Conservation (phyloP, 352 stramenopile species). For the Phytophthora tentaculata region DNA sequence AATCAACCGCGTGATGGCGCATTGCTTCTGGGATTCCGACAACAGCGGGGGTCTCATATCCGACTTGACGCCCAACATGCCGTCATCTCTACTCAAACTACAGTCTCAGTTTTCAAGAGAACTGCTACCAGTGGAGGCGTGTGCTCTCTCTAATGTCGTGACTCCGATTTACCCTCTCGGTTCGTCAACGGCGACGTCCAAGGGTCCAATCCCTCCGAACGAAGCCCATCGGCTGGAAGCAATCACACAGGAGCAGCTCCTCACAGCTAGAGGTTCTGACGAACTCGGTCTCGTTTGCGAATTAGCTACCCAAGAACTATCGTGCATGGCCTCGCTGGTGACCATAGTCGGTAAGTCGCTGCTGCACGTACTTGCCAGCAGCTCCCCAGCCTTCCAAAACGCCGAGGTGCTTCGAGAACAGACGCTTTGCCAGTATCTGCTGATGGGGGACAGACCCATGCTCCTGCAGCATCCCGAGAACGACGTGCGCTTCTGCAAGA, state of each 20-base stretch:
- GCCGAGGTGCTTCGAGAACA: slow-evolving; percentile 40
- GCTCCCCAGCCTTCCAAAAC: slow-evolving; percentile 31
- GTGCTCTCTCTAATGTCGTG: slow-evolving; percentile 36
- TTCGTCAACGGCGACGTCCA: slow-evolving; percentile 12
- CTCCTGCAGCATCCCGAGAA: slow-evolving; percentile 58
- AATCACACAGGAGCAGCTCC: slow-evolving; percentile 40
- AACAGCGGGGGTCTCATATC: background rate
- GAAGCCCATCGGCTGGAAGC: slow-evolving; percentile 39
- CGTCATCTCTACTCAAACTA: slow-evolving; percentile 17
- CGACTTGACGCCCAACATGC: background rate
- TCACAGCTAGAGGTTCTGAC: slow-evolving; percentile 22
- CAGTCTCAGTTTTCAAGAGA: slow-evolving; percentile 24
- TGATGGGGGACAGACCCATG: slow-evolving; percentile 58
- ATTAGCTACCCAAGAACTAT: slow-evolving; percentile 44
- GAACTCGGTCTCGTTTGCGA: slow-evolving; percentile 49
- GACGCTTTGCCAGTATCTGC: slow-evolving; percentile 52
- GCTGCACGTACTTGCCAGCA: slow-evolving; percentile 46
- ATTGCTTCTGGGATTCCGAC: slow-evolving; percentile 15
- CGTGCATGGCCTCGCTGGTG: slow-evolving; percentile 45
- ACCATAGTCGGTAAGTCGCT: slow-evolving; percentile 47
- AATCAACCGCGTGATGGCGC: slow-evolving; percentile 23
- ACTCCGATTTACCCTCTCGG: slow-evolving; percentile 34
- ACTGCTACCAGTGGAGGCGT: slow-evolving; percentile 34
- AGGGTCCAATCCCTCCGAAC: slow-evolving; percentile 40
- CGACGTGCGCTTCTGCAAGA: slow-evolving; percentile 56